These are phyloP conservation scores for Candida michaelii DNA, from an alignment of 805 yeast genomes.

Conservation along the genomic window DNA sequence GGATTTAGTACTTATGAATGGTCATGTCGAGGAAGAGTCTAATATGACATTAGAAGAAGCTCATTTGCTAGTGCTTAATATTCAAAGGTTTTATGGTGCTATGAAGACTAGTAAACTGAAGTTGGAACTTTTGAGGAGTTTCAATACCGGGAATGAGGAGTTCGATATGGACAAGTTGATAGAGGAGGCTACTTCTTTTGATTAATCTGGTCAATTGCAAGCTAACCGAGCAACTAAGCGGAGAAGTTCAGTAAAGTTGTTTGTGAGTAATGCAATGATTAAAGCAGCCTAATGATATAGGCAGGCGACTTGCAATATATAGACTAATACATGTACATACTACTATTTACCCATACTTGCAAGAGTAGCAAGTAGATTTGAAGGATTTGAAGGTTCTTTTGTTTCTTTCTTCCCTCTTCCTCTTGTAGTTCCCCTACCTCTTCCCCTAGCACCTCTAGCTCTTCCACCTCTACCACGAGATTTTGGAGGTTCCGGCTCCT, in stretches of 20 bases:
- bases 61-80: constrained; percentile 68
- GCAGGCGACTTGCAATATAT: no score
- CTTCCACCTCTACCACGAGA: constrained; percentile 4
- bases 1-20: constrained; percentile 79
- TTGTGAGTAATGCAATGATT: no score
- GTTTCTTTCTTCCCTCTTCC: not conserved
- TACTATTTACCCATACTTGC: constrained; percentile 14
- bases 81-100: constrained; percentile 85
- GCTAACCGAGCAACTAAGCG: no score
- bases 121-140: constrained; percentile 57
- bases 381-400: not conserved
- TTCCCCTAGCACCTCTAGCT: not conserved
- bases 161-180: constrained; percentile 71
- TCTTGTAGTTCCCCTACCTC: not conserved
- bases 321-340: no score
- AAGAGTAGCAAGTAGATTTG: constrained; percentile 15
- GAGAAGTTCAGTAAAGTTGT: no score
- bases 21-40: constrained; percentile 71
- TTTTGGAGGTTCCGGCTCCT: constrained; percentile 3
- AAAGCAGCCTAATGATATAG: no score
- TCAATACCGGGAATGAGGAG: constrained; percentile 65
- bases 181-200: constrained; percentile 71
- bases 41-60: constrained; percentile 71
- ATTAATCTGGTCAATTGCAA: no score
- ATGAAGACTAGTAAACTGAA: constrained; percentile 53